Percentiles rank a stretch among this genome's conserved stretches.
phyloP scores from a whole-genome alignment of 1,284 basidiomycete species.

The Ganoderma resinaceum region DNA sequence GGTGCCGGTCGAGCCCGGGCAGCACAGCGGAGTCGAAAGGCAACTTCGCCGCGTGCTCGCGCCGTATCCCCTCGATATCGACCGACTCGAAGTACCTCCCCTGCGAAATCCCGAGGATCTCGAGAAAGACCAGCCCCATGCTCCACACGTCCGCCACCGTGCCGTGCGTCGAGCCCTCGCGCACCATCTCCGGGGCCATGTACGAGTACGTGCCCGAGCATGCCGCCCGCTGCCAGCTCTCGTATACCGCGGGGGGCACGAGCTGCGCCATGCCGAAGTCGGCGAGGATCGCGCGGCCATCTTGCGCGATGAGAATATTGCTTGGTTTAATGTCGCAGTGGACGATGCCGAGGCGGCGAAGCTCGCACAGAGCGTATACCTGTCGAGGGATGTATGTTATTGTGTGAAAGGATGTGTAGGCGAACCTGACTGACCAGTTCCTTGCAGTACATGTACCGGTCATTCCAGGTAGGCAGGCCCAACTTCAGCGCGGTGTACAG shows the following conservation, averaged over 20 bases:
- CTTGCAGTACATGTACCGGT: constrained; percentile 7
- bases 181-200: constrained; percentile 25
- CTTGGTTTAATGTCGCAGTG: constrained; percentile 39
- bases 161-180: constrained; percentile 15
- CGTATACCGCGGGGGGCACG: constrained; percentile 43
- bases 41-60: background rate
- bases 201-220: background rate
- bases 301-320: constrained; percentile 33
- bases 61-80: constrained; percentile 2
- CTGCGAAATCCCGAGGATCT: constrained; percentile 23
- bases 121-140: constrained; percentile 33
- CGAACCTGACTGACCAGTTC: constrained; percentile 11
- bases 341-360: constrained; percentile 23
- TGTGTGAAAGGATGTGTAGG: background rate
- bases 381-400: background rate
- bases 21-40: background rate
- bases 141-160: constrained; percentile 34
- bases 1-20: background rate
- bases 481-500: background rate
- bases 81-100: constrained; percentile 12
- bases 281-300: constrained; percentile 31
- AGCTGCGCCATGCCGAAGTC: constrained; percentile 32
- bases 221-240: background rate
- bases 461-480: background rate
- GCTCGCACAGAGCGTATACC: constrained; percentile 30